Conservation (phyloP, 2,329 filamentous ascomycete genomes). For the Aureobasidium sp. region DNA sequence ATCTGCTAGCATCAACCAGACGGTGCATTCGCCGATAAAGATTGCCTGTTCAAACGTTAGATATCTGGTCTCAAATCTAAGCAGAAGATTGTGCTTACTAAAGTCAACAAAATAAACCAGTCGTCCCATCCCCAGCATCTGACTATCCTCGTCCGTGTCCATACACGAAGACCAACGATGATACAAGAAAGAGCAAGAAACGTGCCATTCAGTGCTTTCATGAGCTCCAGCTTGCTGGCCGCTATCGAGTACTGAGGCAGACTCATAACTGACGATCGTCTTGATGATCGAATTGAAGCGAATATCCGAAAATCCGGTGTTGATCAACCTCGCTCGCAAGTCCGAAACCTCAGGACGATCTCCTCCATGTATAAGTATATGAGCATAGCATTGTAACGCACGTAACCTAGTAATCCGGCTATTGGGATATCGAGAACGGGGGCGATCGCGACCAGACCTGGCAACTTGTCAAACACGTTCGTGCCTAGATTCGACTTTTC, state of each 20-base stretch:
- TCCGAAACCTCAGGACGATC: no score
- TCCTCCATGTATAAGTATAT: not conserved
- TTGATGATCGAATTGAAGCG: no score
- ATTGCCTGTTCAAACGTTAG: conserved; percentile 1
- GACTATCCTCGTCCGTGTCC: conserved; percentile 30
- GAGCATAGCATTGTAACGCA: not conserved
- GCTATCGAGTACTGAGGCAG: not conserved
- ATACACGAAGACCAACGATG: conserved; percentile 30
- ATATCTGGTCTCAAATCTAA: not conserved
- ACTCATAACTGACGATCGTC: not conserved
- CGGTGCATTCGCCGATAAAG: conserved; percentile 9
- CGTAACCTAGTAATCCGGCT: not conserved
- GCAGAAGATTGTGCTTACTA: conserved; percentile 22
- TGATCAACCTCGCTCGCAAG: not conserved
- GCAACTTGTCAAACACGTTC: not conserved
- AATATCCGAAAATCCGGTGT: not conserved
- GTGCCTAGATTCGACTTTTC: not conserved
- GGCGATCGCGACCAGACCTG: not conserved
- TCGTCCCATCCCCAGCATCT: conserved; percentile 37
- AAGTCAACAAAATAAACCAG: conserved; percentile 30
- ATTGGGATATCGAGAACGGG: not conserved
- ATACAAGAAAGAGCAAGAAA: conserved; percentile 31
- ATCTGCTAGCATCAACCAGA: not conserved
- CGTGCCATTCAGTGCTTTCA: conserved; percentile 13
- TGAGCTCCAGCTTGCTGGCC: not conserved